Conservation (phyloP, 371 early-diverging fungal genomes). For the Syncephalastrum monosporum region DNA sequence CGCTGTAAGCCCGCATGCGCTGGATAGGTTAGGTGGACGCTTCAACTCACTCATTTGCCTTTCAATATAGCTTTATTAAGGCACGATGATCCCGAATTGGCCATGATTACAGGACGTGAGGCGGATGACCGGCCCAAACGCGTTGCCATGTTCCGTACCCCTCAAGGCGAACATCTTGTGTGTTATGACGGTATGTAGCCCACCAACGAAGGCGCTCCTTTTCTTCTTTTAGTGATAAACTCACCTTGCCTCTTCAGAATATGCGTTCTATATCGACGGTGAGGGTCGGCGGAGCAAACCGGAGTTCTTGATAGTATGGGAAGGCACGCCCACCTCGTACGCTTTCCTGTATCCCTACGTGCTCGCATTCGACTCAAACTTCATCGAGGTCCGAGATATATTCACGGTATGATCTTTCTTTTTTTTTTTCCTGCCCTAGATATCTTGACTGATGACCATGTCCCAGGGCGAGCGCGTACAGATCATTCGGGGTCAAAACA, state of each 20-base stretch:
- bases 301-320: constrained; percentile 23
- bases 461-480: constrained; percentile 46
- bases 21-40: neutral
- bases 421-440: neutral
- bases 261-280: constrained; percentile 22
- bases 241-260: constrained; percentile 4
- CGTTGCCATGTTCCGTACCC: constrained; percentile 31
- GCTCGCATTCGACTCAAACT: constrained; percentile 18
- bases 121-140: constrained; percentile 21
- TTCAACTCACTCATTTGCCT: neutral
- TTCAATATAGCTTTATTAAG: constrained; percentile 27
- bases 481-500: constrained; percentile 50
- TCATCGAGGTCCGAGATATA: constrained; percentile 21
- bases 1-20: too few relatives aligned
- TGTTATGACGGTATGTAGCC: constrained; percentile 38
- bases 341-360: constrained; percentile 22
- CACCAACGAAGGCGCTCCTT: too few relatives aligned
- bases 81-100: constrained; percentile 28
- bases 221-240: neutral
- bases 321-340: constrained; percentile 19
- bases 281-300: constrained; percentile 14
- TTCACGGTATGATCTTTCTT: constrained; percentile 11
- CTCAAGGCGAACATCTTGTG: constrained; percentile 29
- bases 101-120: constrained; percentile 33
- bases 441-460: neutral